Evolutionary conservation across 345 rosid species (phyloP).

Genomic region (Hibiscus mutabilis): DNA sequence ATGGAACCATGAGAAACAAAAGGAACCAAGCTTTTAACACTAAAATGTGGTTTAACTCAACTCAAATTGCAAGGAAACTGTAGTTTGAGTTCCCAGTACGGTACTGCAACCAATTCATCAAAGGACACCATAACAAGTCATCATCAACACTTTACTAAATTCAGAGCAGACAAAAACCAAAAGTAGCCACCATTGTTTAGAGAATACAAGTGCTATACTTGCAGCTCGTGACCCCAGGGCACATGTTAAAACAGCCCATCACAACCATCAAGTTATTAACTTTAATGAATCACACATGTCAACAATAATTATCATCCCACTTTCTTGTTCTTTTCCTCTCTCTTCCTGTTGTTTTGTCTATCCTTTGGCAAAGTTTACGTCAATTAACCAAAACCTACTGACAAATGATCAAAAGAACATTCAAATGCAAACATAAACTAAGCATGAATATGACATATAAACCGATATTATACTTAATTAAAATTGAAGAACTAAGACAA

Average conservation of each 20-base stretch:
- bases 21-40: not conserved
- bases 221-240: constrained; percentile 6
- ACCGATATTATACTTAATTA: not conserved
- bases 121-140: constrained; percentile 1
- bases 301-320: constrained; percentile 4
- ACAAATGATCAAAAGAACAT: not conserved
- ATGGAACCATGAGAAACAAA: not conserved
- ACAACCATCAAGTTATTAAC: not conserved
- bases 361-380: not conserved
- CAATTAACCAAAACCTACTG: not conserved
- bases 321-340: constrained; percentile 5
- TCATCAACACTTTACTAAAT: constrained; percentile 1
- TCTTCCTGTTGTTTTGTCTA: not conserved
- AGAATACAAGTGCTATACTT: not conserved
- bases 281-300: not conserved
- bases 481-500: not conserved
- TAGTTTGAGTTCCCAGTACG: not conserved
- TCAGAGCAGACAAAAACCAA: not conserved
- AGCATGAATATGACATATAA: constrained; percentile 2
- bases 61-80: not conserved
- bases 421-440: not conserved
- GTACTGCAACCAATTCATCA: not conserved
- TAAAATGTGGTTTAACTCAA: not conserved
- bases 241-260: constrained; percentile 6
- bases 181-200: not conserved